phyloP scores from a whole-genome alignment of 2,329 filamentous ascomycete species.

The Triangularia verruculosa region DNA sequence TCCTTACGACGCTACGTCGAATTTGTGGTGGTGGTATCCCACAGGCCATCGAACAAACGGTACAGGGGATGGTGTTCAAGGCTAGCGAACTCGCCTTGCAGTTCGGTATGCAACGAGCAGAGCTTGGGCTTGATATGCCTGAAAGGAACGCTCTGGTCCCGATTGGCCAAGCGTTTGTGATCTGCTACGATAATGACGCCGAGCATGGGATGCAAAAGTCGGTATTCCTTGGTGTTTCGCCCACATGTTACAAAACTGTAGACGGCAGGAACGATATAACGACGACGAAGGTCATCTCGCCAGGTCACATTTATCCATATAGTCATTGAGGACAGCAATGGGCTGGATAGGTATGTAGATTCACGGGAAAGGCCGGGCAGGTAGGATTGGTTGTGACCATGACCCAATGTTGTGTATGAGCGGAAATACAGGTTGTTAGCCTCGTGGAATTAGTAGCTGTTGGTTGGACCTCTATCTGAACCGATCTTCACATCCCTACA shows the following conservation, averaged over 20 bases:
- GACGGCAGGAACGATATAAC: constrained; percentile 19
- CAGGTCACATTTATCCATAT: not conserved
- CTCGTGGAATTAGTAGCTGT: too few species aligned
- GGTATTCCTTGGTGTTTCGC: constrained; percentile 15
- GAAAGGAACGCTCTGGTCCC: not conserved
- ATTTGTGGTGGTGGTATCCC: not conserved
- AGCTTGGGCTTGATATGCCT: constrained; percentile 14
- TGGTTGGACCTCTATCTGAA: too few species aligned
- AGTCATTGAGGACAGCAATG: too few species aligned
- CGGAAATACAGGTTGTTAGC: too few species aligned
- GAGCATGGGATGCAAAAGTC: not conserved
- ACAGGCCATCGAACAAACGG: not conserved
- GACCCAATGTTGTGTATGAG: too few species aligned
- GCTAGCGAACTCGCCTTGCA: constrained; percentile 21
- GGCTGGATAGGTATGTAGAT: too few species aligned
- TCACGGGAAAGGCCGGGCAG: too few species aligned
- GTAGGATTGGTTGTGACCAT: too few species aligned
- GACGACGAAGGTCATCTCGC: constrained; percentile 12
- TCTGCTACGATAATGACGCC: constrained; percentile 16
- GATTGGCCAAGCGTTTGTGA: constrained; percentile 17
- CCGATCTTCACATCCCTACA: too few species aligned
- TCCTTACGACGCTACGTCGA: not conserved
- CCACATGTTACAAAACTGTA: constrained; percentile 14
- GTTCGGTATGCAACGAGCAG: constrained; percentile 19
- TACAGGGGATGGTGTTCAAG: not conserved